Percentiles rank a stretch among this genome's conserved stretches.
Evolutionary conservation across 768 basidiomycete species (phyloP).

Genomic region (Ramaria sp.): DNA sequence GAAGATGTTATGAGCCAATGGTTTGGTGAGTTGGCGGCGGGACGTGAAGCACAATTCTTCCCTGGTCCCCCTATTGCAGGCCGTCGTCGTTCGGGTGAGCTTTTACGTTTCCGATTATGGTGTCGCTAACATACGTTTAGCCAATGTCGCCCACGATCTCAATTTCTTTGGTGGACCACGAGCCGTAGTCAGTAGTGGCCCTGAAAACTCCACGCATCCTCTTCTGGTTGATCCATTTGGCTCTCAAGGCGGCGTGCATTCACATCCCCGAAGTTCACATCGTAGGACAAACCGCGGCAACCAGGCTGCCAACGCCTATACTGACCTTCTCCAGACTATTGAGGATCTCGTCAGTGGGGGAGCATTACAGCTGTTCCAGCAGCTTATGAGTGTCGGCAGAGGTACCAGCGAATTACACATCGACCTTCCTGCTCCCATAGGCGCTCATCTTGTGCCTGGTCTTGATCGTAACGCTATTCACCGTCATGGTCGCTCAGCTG

Average conservation of each 20-base stretch:
- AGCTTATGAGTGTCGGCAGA: slow-evolving; percentile 56
- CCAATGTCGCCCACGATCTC: slow-evolving; percentile 39
- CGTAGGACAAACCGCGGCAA: slow-evolving; percentile 33
- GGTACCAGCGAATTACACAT: slow-evolving; percentile 54
- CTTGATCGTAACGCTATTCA: slow-evolving; percentile 46
- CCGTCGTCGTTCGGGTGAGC: slow-evolving; percentile 39
- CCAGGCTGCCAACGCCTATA: slow-evolving; percentile 30
- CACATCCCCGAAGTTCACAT: slow-evolving; percentile 41
- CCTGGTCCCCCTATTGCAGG: slow-evolving; percentile 23
- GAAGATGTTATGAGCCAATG: slow-evolving; percentile 23
- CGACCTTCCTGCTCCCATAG: slow-evolving; percentile 57
- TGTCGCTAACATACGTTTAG: neutral
- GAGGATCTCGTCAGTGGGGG: slow-evolving; percentile 76
- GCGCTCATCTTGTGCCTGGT: slow-evolving; percentile 26
- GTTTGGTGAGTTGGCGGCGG: slow-evolving; percentile 35
- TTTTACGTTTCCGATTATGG: neutral
- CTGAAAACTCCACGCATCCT: slow-evolving; percentile 73
- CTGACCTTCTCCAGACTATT: slow-evolving; percentile 63
- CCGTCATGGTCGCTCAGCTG: slow-evolving; percentile 38
- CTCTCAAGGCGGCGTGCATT: slow-evolving; percentile 32
- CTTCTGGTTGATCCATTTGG: slow-evolving; percentile 49
- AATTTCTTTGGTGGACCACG: slow-evolving; percentile 57
- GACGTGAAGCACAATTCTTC: slow-evolving; percentile 32
- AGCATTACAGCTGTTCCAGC: slow-evolving; percentile 75
- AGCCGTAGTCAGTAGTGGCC: slow-evolving; percentile 37